Percentiles rank a stretch among this genome's conserved stretches.
Conservation (phyloP, 2,329 filamentous ascomycete genomes). For the Aspergillus carbonarius region DNA sequence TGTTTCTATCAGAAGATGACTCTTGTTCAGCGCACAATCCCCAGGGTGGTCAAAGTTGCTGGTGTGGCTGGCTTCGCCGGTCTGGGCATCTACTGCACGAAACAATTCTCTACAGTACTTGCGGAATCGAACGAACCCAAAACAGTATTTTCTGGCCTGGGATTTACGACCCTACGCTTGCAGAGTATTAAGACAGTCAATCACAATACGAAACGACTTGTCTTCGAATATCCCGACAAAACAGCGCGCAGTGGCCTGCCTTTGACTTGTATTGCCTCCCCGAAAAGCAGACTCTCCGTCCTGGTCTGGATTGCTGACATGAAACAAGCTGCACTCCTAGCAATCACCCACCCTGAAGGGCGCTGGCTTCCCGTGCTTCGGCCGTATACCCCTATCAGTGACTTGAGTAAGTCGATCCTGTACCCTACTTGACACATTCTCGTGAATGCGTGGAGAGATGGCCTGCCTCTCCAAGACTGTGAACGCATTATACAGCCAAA, state of each 20-base stretch:
- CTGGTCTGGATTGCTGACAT: background rate
- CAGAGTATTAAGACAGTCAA: slow-evolving; percentile 5
- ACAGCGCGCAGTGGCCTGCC: slow-evolving; percentile 4
- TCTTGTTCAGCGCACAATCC: background rate
- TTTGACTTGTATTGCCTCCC: slow-evolving; percentile 11
- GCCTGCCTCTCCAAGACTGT: background rate
- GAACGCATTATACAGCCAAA: too few relatives aligned
- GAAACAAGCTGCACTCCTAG: slow-evolving; percentile 56
- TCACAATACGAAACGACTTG: slow-evolving; percentile 14
- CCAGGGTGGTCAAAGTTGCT: background rate
- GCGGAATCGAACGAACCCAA: background rate
- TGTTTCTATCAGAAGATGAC: background rate
- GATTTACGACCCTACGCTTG: background rate
- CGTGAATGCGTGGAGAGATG: background rate
- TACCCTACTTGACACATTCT: background rate
- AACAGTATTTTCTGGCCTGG: background rate
- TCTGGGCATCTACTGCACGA: background rate
- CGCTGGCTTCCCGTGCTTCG: slow-evolving; percentile 59
- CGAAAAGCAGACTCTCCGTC: background rate
- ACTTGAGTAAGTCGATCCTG: slow-evolving; percentile 42
- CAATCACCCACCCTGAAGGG: slow-evolving; percentile 59
- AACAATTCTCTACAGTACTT: background rate
- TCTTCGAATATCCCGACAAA: slow-evolving; percentile 8
- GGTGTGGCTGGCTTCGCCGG: background rate
- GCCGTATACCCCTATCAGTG: slow-evolving; percentile 66